Base-by-base conservation (phyloP, 768 basidiomycete species). In the Mycena chlorophos region DNA sequence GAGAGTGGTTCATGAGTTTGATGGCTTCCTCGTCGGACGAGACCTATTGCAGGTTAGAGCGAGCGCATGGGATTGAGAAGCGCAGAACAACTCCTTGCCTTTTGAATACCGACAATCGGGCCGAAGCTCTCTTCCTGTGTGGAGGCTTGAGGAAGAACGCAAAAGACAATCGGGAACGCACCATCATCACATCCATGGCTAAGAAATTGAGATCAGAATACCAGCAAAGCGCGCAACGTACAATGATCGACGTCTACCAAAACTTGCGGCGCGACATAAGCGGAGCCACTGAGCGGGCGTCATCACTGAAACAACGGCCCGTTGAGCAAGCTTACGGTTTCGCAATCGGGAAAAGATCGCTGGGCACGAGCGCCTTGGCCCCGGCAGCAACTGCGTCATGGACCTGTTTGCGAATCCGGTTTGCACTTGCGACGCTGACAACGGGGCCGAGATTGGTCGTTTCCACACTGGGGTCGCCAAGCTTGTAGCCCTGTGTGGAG, bases 141-240 rank as follows among this genome's bases (percentile, higher is more conserved):
- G 51, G 5, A 48, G 1, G 23, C 13, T 52, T 19, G 65, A 49
- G 30, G 2, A 6, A 53, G 14, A 27, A 5, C 27, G 31, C 8
- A n/a, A n/a, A 22, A 26, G 12, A 25, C 22, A 38, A 19, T 17
- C 14, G 26, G 42, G 20, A 5, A 17, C 73, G 3, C 62, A 87
- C 94, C 77, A 73, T 91, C 94, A 98, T 97, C 28, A 97, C 76
- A 23, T 93, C 88, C 94, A 98, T 97, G 16, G 78, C 91, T 92
- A 57, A 22, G 57, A 17, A 23, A 37, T 40, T 20, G 20, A 20
- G 28, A 40, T 37, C 38, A 43, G 60, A 48, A 46, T 42, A 48
- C 34, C 47, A 28, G 40, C 5, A 55, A 20, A 29, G 46, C 5
- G 13, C 28, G 47, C 19, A 55, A 80, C 91, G 66, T 64, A 92